phyloP scores from a whole-genome alignment of 805 yeast genomes.

The Ascoidea tarda region DNA sequence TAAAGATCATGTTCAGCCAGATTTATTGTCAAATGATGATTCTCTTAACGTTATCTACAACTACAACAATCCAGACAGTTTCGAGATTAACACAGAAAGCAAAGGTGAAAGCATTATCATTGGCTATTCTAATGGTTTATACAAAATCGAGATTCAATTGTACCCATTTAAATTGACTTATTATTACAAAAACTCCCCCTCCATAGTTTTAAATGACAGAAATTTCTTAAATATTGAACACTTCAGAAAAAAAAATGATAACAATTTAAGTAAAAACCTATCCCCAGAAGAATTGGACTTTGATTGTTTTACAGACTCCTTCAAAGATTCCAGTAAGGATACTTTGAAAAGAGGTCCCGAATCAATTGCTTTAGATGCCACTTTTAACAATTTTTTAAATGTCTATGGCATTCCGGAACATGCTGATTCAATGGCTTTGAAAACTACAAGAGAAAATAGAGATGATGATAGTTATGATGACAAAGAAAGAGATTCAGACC shows the following conservation, averaged over 20 bases:
- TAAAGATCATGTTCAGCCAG: conserved; percentile 12
- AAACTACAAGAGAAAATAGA: conserved; percentile 37
- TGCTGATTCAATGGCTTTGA: conserved; percentile 64
- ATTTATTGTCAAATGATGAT: conserved; percentile 11
- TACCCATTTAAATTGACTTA: conserved; percentile 38
- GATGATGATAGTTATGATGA: too few relatives aligned
- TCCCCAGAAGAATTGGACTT: conserved; percentile 47
- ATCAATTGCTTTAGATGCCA: conserved; percentile 68
- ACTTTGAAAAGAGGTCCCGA: conserved; percentile 76
- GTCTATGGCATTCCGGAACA: conserved; percentile 97
- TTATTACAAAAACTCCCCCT: conserved; percentile 26
- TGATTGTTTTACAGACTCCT: conserved; percentile 59
- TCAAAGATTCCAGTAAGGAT: conserved; percentile 54
- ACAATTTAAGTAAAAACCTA: conserved; percentile 24
- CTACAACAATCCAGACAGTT: neutral
- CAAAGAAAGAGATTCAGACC: conserved; percentile 26
- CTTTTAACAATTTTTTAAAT: conserved; percentile 41
- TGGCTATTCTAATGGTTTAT: conserved; percentile 27
- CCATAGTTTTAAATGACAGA: conserved; percentile 53
- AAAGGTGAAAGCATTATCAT: conserved; percentile 11
- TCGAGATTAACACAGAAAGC: conserved; percentile 12
- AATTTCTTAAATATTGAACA: conserved; percentile 76
- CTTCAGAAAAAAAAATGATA: conserved; percentile 30
- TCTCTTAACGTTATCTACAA: too few relatives aligned
- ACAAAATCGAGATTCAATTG: conserved; percentile 27